Conservation (phyloP, 2,329 filamentous ascomycete genomes). For the Emmonsiellopsis sp. region DNA sequence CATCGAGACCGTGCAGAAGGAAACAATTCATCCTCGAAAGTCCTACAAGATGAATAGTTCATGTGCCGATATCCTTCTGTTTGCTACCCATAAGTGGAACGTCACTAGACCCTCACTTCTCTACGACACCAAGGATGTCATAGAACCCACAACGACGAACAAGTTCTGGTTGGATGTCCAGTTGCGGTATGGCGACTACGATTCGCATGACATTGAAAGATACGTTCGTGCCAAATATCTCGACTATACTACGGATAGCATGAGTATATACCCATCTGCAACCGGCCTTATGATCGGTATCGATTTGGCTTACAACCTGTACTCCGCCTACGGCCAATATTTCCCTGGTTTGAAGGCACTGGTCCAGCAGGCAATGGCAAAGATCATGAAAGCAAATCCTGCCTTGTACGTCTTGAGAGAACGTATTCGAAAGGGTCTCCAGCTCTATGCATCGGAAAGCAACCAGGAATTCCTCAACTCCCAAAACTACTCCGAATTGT, state of each 20-base stretch:
- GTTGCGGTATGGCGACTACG: constrained; percentile 92
- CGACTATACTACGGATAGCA: constrained; percentile 96
- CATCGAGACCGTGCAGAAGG: constrained; percentile 96
- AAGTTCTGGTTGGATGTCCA: constrained; percentile 99
- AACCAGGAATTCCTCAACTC: constrained; percentile 99
- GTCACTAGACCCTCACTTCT: constrained; percentile 86
- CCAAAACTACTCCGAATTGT: constrained; percentile 97
- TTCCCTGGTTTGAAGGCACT: constrained; percentile 95
- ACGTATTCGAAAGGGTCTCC: constrained; percentile 95
- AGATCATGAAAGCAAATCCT: constrained; percentile 99
- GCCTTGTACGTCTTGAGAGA: constrained; percentile 92
- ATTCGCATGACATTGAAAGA: constrained; percentile 96
- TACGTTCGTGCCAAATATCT: constrained; percentile 97
- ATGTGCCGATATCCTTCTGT: constrained; percentile 91
- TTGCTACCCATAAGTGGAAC: constrained; percentile 98
- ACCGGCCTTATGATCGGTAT: constrained; percentile 97
- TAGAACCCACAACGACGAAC: constrained; percentile 89
- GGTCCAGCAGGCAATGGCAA: constrained; percentile 96
- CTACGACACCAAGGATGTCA: constrained; percentile 92
- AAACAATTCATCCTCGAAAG: constrained; percentile 97
- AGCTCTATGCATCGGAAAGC: constrained; percentile 95
- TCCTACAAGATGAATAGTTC: constrained; percentile 99
- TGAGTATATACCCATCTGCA: constrained; percentile 95
- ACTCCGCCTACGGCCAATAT: constrained; percentile 96
- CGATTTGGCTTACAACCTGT: constrained; percentile 94